Base-by-base conservation (phyloP, 139 green algal genomes). In the Picochlorum sp. region DNA sequence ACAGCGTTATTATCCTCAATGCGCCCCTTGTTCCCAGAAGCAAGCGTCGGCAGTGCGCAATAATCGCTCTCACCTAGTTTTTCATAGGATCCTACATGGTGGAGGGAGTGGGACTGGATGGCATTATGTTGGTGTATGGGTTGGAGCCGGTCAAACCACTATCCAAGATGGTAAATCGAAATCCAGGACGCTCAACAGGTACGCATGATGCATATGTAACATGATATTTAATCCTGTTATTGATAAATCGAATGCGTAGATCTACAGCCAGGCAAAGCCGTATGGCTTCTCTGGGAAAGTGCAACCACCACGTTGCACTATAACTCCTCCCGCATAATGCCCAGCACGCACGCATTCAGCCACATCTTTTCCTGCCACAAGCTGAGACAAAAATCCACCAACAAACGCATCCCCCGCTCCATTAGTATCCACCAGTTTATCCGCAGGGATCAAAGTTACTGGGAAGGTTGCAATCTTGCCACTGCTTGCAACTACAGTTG, bases 351-450 rank as follows among this genome's bases (percentile, higher is more conserved):
- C 65, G 64, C 79, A 90, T 59, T 96, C 85, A 24, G 54, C 50
- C 4, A 87, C 55, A 39, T 76, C 67, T 79, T 94, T 94, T 50
- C 91, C 93, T 7, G 41, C 44, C 25, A 89, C 82, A 26, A 99
- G 75, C 82, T 98, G 91, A 1, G 80, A 89, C 14, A 99, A 75
- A 86, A 97, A 99, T 55, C 93, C 93, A 33, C 93, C 93, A 29
- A 99, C 93, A 70, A 97, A 96, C 6, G 88, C 84, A 66, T 94
- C 87, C 29, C 88, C 87, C 33, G 83, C 93, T 24, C 92, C 90
- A 66, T 98, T 99, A 45, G 93, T 99, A 78, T 99, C 93, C 24
- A 99, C 93, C 44, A 99, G 70, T 65, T 93, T 69, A 49, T 95
- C 83, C 55, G 85, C 80, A 30, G 70, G 24, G 20, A 98, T 36